Evolutionary conservation across 495 filamentous ascomycete species (phyloP), one percentile per base, ranked within the genome.

Genomic region (Xylaria cubensis): DNA sequence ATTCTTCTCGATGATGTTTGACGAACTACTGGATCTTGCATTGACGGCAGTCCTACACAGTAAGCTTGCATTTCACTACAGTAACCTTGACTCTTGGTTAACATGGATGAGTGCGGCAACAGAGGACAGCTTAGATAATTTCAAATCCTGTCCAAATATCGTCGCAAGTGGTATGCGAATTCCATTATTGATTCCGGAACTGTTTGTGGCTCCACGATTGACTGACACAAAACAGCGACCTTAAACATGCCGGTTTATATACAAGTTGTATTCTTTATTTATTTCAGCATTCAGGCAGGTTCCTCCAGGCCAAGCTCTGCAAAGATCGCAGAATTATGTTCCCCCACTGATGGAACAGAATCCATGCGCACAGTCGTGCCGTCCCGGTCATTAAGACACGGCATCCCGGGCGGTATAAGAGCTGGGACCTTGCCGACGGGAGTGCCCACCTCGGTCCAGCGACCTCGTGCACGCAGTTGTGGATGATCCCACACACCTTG

Each of bases 401-500:
- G 53, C 21, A 32, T 56, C 26, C 53, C 53, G 4, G 84, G 84
- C 0, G 85, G 85, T 15, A 85, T 74, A 58, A 87, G 76, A 9
- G 84, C 84, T 15, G 81, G 80, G 3, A 87, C 74, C 4, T 26
- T 13, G 2, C 84, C 85, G 5, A 51, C 72, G 0, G 85, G 81
- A 12, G 84, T 86, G 12, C 80, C 56, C 7, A 87, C 78, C 64
- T 84, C 77, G 0, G 84, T 82, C 85, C 85, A 87, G 0, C 85
- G 80, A 29, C 79, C 77, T 8, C 85, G 69, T n/a, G 83, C 82
- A 50, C 79, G 74, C 0, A 87, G 79, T 61, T 87, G 85, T 1
- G 83, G 81, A 74, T 87, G 85, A 17, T 83, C 76, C 85, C 85
- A 87, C 0, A 87, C 79, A 7, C 78, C 82, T 26, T 85, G 78